Evolutionary conservation across 2,329 filamentous ascomycete species (phyloP), one percentile per base, ranked within the genome.

Genomic region (Dothistroma septosporum): DNA sequence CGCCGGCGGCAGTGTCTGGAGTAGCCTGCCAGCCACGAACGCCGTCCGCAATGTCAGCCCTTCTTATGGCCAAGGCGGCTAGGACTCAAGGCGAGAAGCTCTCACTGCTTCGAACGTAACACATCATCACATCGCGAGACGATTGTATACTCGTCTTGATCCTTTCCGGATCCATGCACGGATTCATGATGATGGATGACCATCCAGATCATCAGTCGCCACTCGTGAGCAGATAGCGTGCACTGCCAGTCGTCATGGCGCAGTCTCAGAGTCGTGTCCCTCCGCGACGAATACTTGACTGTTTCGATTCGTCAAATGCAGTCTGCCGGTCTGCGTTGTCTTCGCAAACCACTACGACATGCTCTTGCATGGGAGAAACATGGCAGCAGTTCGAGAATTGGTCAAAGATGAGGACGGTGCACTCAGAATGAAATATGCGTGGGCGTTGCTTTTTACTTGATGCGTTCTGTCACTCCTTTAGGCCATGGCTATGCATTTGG

Each of bases 1-100:
- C 14, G 71, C 71, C 41, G 72, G 67, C 4, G 69, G 69, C 31
- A 75, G 74, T 61, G 73, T 75, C 5, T 79, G 75, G 75, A 73
- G 73, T 53, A 66, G 70, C 19, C 57, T 49, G 16, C n/a, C 37
- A 10, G 19, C 22, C 10, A 32, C 58, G 21, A 57, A n/a, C 52
- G 61, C 49, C 6, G 55, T 57, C 44, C 50, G 60, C 32, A 64
- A 66, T 50, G 57, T 55, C 14, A 69, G 61, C 52, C 64, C 67
- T 41, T 55, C 66, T 4, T 62, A 66, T 53, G 66, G 65, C 50
- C 65, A 63, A 47, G 67, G 67, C 35, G 66, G 67, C 46, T 68
- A 62, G 65, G 24, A 11, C 11, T 59, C n/a, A 9, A 12, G 22
- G 10, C 12, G 32, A 54, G 21, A 47, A 57, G 52, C 21, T 58